Percentiles rank a stretch among this genome's conserved stretches.
Evolutionary conservation across 1,284 basidiomycete genomes (phyloP).

Genomic region (Trametes sp.): DNA sequence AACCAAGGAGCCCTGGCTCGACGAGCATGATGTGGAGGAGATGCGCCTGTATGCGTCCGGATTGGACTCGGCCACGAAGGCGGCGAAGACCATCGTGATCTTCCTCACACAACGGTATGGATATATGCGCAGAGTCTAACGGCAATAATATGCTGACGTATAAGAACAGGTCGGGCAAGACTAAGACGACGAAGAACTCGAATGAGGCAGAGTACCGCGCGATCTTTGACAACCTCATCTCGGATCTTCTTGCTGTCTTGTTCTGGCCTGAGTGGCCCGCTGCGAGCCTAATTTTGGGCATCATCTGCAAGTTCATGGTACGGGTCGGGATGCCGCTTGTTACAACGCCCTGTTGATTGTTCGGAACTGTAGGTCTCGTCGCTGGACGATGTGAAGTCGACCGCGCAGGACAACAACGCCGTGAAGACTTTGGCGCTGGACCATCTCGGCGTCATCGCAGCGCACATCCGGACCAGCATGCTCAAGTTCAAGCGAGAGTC

Average conservation of each 20-base stretch:
- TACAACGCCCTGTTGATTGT: not conserved
- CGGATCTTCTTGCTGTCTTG: constrained; percentile 88
- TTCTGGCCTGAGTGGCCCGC: constrained; percentile 98
- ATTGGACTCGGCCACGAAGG: constrained; percentile 82
- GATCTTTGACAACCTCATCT: constrained; percentile 90
- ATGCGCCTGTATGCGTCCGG: constrained; percentile 70
- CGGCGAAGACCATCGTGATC: constrained; percentile 83
- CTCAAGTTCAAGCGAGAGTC: constrained; percentile 53
- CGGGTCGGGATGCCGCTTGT: constrained; percentile 22
- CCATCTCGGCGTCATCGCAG: constrained; percentile 91
- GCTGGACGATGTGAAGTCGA: constrained; percentile 82
- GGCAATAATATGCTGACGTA: not conserved
- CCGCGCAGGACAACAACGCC: constrained; percentile 76
- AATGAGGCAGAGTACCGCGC: constrained; percentile 91
- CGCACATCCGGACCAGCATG: constrained; percentile 71
- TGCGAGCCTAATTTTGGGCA: constrained; percentile 80
- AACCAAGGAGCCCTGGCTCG: constrained; percentile 58
- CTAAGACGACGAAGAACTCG: constrained; percentile 85
- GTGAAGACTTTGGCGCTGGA: constrained; percentile 91
- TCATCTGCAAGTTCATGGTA: constrained; percentile 87
- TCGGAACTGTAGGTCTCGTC: constrained; percentile 63
- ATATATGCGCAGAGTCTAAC: no score
- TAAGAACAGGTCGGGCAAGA: constrained; percentile 72
- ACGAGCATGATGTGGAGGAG: constrained; percentile 76
- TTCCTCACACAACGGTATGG: constrained; percentile 79